These are phyloP conservation scores for Podaxis sp. DNA, from an alignment of 768 basidiomycete genomes.

Conservation along the genomic window DNA sequence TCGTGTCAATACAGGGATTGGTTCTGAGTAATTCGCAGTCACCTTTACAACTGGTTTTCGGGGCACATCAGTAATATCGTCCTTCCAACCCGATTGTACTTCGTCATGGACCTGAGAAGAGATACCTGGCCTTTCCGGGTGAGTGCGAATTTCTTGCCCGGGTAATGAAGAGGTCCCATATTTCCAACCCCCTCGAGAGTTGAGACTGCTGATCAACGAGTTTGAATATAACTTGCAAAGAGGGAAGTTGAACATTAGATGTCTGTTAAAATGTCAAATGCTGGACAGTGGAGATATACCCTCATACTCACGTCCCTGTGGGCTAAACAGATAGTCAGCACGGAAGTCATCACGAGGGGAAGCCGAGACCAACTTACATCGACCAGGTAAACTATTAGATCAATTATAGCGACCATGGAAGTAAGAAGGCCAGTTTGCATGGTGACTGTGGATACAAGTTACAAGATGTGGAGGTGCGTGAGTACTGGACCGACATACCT, in stretches of 20 bases:
- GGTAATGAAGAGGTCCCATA: background rate
- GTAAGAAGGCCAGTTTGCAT: constrained; percentile 34
- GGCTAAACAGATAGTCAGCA: constrained; percentile 1
- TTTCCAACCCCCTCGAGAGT: constrained; percentile 29
- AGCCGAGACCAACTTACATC: constrained; percentile 15
- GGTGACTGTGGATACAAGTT: constrained; percentile 23
- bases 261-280: constrained; percentile 17
- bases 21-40: background rate
- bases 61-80: background rate
- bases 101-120: background rate
- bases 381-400: constrained; percentile 28
- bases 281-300: background rate
- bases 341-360: background rate
- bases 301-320: background rate
- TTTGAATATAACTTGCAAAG: constrained; percentile 39
- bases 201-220: constrained; percentile 34
- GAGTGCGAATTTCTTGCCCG: background rate
- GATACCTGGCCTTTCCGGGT: background rate
- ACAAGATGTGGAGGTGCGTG: background rate
- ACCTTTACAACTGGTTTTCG: background rate
- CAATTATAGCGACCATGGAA: constrained; percentile 27
- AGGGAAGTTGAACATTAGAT: constrained; percentile 33
- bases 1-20: background rate
- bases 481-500: constrained; percentile 17
- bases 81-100: background rate